Evolutionary conservation across 2,329 filamentous ascomycete species (phyloP).

Genomic region (Fusarium sp.): DNA sequence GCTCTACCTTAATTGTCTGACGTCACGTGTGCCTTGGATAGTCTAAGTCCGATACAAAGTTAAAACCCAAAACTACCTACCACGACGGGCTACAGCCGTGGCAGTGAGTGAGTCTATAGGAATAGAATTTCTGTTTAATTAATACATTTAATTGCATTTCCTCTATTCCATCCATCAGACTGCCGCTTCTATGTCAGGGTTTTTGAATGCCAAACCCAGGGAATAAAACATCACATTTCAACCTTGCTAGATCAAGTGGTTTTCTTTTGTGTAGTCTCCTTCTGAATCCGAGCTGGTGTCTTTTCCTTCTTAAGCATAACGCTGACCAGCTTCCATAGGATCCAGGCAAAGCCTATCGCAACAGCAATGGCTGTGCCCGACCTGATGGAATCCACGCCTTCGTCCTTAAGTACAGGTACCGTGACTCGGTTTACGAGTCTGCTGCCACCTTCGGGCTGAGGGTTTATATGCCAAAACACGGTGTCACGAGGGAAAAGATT

Average conservation of each 20-base stretch:
- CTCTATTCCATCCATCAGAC: background rate
- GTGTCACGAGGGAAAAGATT: slow-evolving; percentile 82
- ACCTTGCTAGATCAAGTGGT: slow-evolving; percentile 32
- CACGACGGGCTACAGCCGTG: no score
- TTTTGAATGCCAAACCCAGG: background rate
- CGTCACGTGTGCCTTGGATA: slow-evolving; percentile 46
- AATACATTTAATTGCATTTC: no score
- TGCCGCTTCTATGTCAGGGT: background rate
- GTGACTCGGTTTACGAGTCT: slow-evolving; percentile 68
- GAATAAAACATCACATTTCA: background rate
- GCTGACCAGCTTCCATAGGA: slow-evolving; percentile 71
- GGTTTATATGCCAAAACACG: slow-evolving; percentile 84
- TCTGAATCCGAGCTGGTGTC: background rate
- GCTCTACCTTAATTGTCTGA: slow-evolving; percentile 32
- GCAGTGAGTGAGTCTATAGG: background rate
- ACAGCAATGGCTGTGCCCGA: slow-evolving; percentile 73
- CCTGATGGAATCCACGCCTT: slow-evolving; percentile 63
- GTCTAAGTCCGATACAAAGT: background rate
- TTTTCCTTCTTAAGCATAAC: slow-evolving; percentile 25
- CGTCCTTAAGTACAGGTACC: slow-evolving; percentile 76
- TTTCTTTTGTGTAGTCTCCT: slow-evolving; percentile 42
- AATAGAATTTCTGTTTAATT: background rate
- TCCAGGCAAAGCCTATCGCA: slow-evolving; percentile 77
- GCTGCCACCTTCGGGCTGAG: slow-evolving; percentile 57
- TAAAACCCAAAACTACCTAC: background rate